These are phyloP conservation scores for Neonectria neomacrospora DNA, from an alignment of 2,329 filamentous ascomycete species.

Conservation along the genomic window DNA sequence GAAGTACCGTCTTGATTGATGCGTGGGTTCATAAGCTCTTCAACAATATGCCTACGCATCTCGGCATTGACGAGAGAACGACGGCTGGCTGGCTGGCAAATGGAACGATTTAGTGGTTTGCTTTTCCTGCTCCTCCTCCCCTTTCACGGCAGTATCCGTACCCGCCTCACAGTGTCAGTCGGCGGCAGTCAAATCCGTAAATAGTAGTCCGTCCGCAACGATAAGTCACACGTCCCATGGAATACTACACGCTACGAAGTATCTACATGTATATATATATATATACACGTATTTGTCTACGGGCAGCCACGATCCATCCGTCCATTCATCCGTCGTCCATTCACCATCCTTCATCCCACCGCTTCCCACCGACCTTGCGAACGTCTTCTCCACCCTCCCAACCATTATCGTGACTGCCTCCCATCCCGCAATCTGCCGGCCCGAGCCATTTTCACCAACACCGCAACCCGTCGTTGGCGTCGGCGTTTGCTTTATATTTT, in stretches of 20 bases:
- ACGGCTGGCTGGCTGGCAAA: background rate
- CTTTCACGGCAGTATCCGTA: background rate
- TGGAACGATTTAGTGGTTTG: background rate
- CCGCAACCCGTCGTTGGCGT: constrained; percentile 11
- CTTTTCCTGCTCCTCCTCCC: background rate
- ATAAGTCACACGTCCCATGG: constrained; percentile 12
- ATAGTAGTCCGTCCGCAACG: background rate
- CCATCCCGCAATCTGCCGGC: constrained; percentile 23
- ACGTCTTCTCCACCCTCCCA: background rate
- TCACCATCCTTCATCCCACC: constrained; percentile 1
- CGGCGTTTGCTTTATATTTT: background rate
- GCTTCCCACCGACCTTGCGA: constrained; percentile 10
- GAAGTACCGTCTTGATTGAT: background rate
- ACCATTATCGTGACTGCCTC: constrained; percentile 9
- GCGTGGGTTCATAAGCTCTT: background rate
- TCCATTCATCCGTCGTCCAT: background rate
- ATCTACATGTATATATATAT: background rate
- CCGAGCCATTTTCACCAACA: constrained; percentile 29
- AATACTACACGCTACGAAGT: too few species aligned
- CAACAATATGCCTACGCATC: too few species aligned
- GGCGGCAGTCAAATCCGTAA: background rate
- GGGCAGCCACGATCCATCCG: background rate
- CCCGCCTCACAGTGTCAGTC: constrained; percentile 15
- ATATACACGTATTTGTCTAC: background rate
- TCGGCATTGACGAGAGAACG: background rate